A percentile compares a stretch with the other conserved stretches of the same genome.
These are phyloP conservation scores for Pyrus pyrifolia DNA, from an alignment of 306 rosid species.

Conservation along the genomic window DNA sequence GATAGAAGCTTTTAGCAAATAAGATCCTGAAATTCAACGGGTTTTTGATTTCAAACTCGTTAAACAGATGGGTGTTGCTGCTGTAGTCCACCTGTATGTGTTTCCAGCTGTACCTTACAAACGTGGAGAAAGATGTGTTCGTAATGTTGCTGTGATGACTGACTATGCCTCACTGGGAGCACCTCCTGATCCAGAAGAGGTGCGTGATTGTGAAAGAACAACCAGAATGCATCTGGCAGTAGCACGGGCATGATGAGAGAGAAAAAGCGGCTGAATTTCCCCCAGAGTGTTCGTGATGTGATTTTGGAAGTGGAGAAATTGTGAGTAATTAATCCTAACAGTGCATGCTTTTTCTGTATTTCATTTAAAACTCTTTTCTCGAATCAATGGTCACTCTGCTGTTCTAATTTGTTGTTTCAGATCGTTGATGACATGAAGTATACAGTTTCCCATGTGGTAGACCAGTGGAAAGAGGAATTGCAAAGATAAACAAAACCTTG, in stretches of 20 bases:
- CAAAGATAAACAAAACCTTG: constrained; percentile 71
- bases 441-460: constrained; percentile 88
- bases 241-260: constrained; percentile 52
- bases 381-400: constrained; percentile 20
- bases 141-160: constrained; percentile 83
- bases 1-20: background rate
- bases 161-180: constrained; percentile 86
- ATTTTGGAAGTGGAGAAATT: constrained; percentile 96
- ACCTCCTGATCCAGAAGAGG: constrained; percentile 93
- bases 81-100: constrained; percentile 86
- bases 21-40: constrained; percentile 7
- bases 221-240: constrained; percentile 46
- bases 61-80: constrained; percentile 94
- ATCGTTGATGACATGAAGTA: constrained; percentile 98
- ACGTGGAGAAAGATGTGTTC: constrained; percentile 96
- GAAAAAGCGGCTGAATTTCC: constrained; percentile 66
- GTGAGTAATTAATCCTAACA: constrained; percentile 37
- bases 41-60: constrained; percentile 23
- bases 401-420: constrained; percentile 33
- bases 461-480: constrained; percentile 90
- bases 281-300: constrained; percentile 88
- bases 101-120: constrained; percentile 95
- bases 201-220: constrained; percentile 72
- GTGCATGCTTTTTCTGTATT: constrained; percentile 2
- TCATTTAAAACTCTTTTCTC: background rate